Percentiles rank a stretch among this genome's conserved stretches.
Evolutionary conservation across 805 yeast species (phyloP).

Genomic region (Metschnikowia anglica): DNA sequence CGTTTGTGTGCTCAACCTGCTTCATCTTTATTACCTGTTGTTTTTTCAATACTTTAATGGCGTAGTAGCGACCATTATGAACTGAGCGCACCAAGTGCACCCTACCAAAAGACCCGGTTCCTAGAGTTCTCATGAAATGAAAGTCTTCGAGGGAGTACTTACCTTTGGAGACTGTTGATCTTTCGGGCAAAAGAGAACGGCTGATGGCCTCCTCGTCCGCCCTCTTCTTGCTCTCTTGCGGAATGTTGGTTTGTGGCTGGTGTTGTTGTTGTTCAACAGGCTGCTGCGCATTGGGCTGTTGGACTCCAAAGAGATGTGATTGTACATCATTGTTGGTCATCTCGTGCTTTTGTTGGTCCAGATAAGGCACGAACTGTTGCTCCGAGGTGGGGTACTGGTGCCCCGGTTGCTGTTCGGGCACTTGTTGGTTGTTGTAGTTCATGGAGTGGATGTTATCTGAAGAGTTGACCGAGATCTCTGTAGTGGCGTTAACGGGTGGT

Average conservation of each 20-base stretch:
- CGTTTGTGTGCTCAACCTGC: slow-evolving; percentile 64
- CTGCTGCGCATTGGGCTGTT: slow-evolving; percentile 1
- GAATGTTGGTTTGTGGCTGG: slow-evolving; percentile 2
- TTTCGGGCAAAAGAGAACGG: slow-evolving; percentile 22
- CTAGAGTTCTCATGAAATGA: slow-evolving; percentile 55
- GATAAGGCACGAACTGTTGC: slow-evolving; percentile 5
- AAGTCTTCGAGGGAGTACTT: slow-evolving; percentile 57
- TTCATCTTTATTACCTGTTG: slow-evolving; percentile 59
- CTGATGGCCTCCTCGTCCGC: slow-evolving; percentile 19
- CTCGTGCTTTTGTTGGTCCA: background rate
- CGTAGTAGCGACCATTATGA: slow-evolving; percentile 59
- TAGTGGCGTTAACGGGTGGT: slow-evolving; percentile 2
- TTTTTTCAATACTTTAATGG: slow-evolving; percentile 58
- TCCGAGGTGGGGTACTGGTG: slow-evolving; percentile 2
- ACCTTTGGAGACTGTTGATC: slow-evolving; percentile 44
- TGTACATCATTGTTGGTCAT: background rate
- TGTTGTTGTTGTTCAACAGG: slow-evolving; percentile 3
- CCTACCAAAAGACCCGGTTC: slow-evolving; percentile 62
- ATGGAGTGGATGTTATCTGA: slow-evolving; percentile 16
- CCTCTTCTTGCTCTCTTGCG: slow-evolving; percentile 4
- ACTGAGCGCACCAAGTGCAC: slow-evolving; percentile 58
- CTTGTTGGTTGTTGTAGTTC: slow-evolving; percentile 15
- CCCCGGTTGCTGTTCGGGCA: slow-evolving; percentile 2
- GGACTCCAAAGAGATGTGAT: slow-evolving; percentile 8
- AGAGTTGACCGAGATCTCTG: slow-evolving; percentile 15